phyloP scores from a whole-genome alignment of 768 basidiomycete species.

The Suillus occidentalis region DNA sequence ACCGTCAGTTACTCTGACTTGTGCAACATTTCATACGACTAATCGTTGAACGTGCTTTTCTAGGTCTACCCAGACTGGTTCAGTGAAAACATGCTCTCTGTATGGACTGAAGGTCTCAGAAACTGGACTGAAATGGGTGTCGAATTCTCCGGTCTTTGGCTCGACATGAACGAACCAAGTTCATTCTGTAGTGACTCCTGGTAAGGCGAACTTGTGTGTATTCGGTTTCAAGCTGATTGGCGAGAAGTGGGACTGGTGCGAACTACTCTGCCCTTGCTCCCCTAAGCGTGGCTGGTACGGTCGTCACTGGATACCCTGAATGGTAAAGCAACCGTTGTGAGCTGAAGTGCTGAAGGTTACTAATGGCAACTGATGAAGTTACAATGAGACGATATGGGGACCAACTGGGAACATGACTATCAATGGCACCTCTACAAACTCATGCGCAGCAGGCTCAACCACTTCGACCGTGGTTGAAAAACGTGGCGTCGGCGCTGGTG shows the following conservation, averaged over 20 bases:
- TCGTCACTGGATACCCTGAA: slow-evolving; percentile 63
- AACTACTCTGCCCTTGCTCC: slow-evolving; percentile 59
- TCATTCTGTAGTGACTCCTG: slow-evolving; percentile 66
- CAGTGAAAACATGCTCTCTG: slow-evolving; percentile 46
- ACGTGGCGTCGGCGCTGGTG: slow-evolving; percentile 53
- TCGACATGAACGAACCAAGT: slow-evolving; percentile 69
- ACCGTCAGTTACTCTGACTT: slow-evolving; percentile 40
- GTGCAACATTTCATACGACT: neutral
- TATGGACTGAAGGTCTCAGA: slow-evolving; percentile 60
- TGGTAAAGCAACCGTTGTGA: slow-evolving; percentile 41
- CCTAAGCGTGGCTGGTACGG: slow-evolving; percentile 50
- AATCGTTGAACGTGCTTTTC: neutral
- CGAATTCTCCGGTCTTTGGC: slow-evolving; percentile 67
- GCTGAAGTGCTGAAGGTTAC: neutral
- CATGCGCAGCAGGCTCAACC: slow-evolving; percentile 22
- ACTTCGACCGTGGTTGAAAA: slow-evolving; percentile 26
- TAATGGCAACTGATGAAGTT: slow-evolving; percentile 37
- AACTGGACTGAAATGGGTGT: slow-evolving; percentile 57
- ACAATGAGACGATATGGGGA: slow-evolving; percentile 60
- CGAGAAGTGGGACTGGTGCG: slow-evolving; percentile 46
- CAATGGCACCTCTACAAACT: slow-evolving; percentile 61
- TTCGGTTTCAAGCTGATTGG: slow-evolving; percentile 1
- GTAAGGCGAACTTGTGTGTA: slow-evolving; percentile 23
- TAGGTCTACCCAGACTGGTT: slow-evolving; percentile 68
- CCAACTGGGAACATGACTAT: slow-evolving; percentile 76